A percentile compares a stretch with the other conserved stretches of the same genome.
These are phyloP conservation scores for Agaricus subrufescens DNA, from an alignment of 768 basidiomycete species.

Conservation along the genomic window DNA sequence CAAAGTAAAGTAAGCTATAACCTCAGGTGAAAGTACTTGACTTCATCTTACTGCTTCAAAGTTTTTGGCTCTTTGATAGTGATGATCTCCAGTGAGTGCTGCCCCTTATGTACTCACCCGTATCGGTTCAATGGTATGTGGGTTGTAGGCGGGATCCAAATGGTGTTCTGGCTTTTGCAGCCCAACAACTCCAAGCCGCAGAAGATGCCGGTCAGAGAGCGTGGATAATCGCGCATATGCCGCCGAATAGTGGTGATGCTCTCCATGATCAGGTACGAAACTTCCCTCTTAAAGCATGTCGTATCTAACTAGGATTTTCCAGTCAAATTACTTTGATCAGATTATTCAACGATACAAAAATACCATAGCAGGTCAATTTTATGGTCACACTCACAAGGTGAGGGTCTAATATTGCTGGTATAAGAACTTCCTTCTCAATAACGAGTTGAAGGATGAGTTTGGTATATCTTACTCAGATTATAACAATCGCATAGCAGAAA, in stretches of 20 bases:
- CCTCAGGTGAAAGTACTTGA: background rate
- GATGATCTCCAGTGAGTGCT: slow-evolving; percentile 36
- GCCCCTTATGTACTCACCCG: background rate
- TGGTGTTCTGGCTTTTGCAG: slow-evolving; percentile 51
- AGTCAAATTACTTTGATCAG: slow-evolving; percentile 64
- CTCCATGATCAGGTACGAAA: slow-evolving; percentile 44
- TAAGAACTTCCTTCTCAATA: background rate
- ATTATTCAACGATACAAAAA: slow-evolving; percentile 54
- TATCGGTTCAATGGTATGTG: background rate
- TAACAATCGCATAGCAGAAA: slow-evolving; percentile 34
- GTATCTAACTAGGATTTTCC: slow-evolving; percentile 1
- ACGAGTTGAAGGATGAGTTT: slow-evolving; percentile 44
- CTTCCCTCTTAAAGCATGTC: background rate
- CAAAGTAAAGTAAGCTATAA: slow-evolving; percentile 41
- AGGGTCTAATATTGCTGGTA: slow-evolving; percentile 3
- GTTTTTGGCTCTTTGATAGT: slow-evolving; percentile 60
- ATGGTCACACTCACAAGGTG: slow-evolving; percentile 53
- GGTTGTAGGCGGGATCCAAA: slow-evolving; percentile 44
- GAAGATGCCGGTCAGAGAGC: slow-evolving; percentile 56
- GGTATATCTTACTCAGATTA: slow-evolving; percentile 57
- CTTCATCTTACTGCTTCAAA: slow-evolving; percentile 14
- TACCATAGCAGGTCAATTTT: slow-evolving; percentile 58
- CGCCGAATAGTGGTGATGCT: slow-evolving; percentile 43
- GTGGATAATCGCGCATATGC: slow-evolving; percentile 62
- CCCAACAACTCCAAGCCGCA: slow-evolving; percentile 50